A percentile compares a stretch with the other conserved stretches of the same genome.
phyloP scores from a whole-genome alignment of 108 stramenopile species.

The Aurantiochytrium sp. region DNA sequence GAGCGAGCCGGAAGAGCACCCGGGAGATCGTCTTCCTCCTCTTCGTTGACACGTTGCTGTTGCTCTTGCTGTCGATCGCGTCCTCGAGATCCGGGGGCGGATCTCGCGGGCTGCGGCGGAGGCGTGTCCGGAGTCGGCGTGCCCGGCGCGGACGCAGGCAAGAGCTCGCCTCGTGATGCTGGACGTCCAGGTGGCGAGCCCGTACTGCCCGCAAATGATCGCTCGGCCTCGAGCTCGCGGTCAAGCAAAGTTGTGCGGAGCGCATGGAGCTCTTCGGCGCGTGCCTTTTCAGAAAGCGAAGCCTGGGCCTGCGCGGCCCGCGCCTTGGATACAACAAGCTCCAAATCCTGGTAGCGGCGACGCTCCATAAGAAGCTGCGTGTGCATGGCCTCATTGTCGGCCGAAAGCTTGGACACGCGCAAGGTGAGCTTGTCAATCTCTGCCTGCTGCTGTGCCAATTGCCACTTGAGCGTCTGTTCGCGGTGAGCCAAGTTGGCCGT shows the following conservation, averaged over 20 bases:
- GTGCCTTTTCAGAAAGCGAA: background rate
- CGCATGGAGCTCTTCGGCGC: background rate
- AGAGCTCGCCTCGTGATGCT: too few relatives aligned
- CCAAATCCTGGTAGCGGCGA: background rate
- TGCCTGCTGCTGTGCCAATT: background rate
- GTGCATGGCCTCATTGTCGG: constrained; percentile 12
- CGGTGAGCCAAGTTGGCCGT: background rate
- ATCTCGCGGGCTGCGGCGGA: too few relatives aligned
- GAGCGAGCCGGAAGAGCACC: too few relatives aligned
- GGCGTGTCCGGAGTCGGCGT: too few relatives aligned
- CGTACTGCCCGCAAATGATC: background rate
- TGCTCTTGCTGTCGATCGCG: too few relatives aligned
- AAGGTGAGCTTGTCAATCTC: background rate
- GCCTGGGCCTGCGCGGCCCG: background rate
- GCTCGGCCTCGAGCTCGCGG: background rate
- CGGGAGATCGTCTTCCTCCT: too few relatives aligned
- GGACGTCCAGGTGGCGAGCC: background rate
- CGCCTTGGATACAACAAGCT: background rate
- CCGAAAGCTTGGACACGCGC: background rate
- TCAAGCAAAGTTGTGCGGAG: background rate
- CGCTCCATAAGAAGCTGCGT: background rate
- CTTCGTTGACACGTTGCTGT: too few relatives aligned
- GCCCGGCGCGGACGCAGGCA: too few relatives aligned
- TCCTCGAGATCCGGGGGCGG: too few relatives aligned
- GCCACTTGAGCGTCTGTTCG: background rate